A percentile compares a stretch with the other conserved stretches of the same genome.
phyloP scores from a whole-genome alignment of 225 moss, liverwort and hornwort species.

The Lunularia cruciata region DNA sequence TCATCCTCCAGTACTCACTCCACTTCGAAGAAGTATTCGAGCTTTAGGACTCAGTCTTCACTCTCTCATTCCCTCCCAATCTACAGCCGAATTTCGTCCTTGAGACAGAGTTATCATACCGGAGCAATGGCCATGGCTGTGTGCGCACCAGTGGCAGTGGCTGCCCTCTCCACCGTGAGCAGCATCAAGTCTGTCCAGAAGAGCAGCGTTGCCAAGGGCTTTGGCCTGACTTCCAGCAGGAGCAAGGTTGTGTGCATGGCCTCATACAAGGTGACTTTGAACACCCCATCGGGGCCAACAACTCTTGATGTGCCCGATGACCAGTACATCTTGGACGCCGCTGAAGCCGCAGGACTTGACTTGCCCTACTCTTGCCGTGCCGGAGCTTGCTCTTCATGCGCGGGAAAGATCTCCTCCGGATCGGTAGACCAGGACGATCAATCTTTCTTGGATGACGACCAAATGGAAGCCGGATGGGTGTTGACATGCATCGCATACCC shows the following conservation, averaged over 20 bases:
- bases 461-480: conserved; percentile 9
- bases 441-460: conserved; percentile 31
- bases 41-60: not conserved
- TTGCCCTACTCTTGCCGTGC: conserved; percentile 36
- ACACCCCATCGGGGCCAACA: conserved; percentile 13
- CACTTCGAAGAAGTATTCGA: no score
- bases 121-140: conserved; percentile 20
- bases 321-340: conserved; percentile 13
- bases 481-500: conserved; percentile 28
- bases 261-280: conserved; percentile 24
- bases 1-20: not conserved
- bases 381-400: conserved; percentile 26
- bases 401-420: conserved; percentile 14
- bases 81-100: not conserved
- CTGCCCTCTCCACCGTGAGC: not conserved
- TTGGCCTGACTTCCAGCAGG: conserved; percentile 3
- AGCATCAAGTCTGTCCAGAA: not conserved
- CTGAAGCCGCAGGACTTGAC: not conserved
- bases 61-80: not conserved
- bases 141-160: conserved; percentile 4
- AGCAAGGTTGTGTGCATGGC: conserved; percentile 17
- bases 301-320: conserved; percentile 12
- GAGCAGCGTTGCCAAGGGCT: conserved; percentile 8
- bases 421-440: conserved; percentile 16
- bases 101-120: not conserved